phyloP scores from a whole-genome alignment of 306 rosid species.

The Abrus pulchellus region DNA sequence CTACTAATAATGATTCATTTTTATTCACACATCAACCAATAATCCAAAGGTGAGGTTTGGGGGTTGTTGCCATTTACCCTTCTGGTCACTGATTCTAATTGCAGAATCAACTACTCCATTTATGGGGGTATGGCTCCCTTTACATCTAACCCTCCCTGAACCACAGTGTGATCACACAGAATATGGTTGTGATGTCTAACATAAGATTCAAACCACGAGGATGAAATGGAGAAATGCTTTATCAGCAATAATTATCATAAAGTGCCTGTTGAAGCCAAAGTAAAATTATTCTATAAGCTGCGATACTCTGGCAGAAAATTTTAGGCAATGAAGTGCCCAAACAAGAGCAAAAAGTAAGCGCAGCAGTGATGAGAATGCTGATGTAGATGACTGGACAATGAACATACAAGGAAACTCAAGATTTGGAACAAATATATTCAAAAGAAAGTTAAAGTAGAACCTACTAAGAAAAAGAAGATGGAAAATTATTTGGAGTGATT shows the following conservation, averaged over 20 bases:
- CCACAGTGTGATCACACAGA: background rate
- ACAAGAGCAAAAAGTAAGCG: background rate
- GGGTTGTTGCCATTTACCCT: background rate
- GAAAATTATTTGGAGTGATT: background rate
- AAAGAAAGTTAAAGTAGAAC: background rate
- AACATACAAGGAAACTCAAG: conserved; percentile 9
- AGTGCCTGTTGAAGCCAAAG: conserved; percentile 9
- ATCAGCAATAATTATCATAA: background rate
- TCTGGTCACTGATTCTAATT: background rate
- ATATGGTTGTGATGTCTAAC: conserved; percentile 5
- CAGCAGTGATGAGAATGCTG: conserved; percentile 2
- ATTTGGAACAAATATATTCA: conserved; percentile 2
- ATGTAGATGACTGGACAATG: background rate
- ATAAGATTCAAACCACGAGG: conserved; percentile 1
- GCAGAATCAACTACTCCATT: conserved; percentile 14
- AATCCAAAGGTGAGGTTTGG: conserved; percentile 2
- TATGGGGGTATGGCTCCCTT: background rate
- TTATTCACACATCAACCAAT: conserved; percentile 1
- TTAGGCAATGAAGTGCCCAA: background rate
- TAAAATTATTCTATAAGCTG: background rate
- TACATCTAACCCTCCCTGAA: conserved; percentile 8
- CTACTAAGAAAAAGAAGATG: background rate
- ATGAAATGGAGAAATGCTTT: background rate
- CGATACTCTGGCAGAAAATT: background rate
- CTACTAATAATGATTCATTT: conserved; percentile 7